These are phyloP conservation scores for Hypholoma fasciculare DNA, from an alignment of 768 basidiomycete genomes.

Conservation along the genomic window DNA sequence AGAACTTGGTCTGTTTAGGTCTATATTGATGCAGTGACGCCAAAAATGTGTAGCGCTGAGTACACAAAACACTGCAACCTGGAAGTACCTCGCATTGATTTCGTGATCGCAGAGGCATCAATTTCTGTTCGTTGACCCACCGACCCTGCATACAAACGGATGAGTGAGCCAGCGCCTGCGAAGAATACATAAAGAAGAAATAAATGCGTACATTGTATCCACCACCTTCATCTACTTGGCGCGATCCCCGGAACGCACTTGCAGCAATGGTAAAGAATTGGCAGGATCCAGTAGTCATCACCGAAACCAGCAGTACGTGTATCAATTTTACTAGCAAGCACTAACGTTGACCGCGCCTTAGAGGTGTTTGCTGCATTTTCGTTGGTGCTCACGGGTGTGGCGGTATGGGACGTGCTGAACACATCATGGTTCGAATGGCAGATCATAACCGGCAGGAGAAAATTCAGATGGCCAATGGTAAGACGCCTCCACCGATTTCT, in stretches of 20 bases:
- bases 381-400: slow-evolving; percentile 31
- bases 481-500: neutral
- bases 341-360: slow-evolving; percentile 3
- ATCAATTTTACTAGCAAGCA: too few species aligned
- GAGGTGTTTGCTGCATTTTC: slow-evolving; percentile 31
- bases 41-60: too few species aligned
- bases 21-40: too few species aligned
- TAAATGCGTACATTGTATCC: too few species aligned
- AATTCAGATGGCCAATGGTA: slow-evolving; percentile 36
- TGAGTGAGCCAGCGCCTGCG: too few species aligned
- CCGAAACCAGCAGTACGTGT: slow-evolving; percentile 26
- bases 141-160: neutral
- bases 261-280: slow-evolving; percentile 24
- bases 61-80: too few species aligned
- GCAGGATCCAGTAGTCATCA: slow-evolving; percentile 28
- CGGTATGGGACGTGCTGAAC: slow-evolving; percentile 30
- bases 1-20: too few species aligned
- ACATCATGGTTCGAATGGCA: slow-evolving; percentile 32
- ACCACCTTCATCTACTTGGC: neutral
- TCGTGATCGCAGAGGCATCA: too few species aligned
- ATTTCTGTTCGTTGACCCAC: too few species aligned
- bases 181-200: too few species aligned
- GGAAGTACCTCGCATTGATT: too few species aligned
- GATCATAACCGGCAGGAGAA: slow-evolving; percentile 27
- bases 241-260: neutral